Percentiles rank a stretch among this genome's conserved stretches.
These are phyloP conservation scores for Glycine soja DNA, from an alignment of 306 rosid genomes.

Conservation along the genomic window DNA sequence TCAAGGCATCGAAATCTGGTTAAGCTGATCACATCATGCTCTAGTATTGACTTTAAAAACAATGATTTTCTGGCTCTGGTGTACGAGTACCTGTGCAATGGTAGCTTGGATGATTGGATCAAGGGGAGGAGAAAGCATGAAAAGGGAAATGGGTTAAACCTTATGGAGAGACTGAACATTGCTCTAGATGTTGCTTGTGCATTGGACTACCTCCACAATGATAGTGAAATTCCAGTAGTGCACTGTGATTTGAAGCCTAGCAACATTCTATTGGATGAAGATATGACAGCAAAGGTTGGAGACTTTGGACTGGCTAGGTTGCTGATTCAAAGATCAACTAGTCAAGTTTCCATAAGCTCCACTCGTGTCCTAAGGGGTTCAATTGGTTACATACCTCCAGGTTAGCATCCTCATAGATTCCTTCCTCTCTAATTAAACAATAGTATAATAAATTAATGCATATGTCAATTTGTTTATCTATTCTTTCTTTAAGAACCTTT, in stretches of 20 bases:
- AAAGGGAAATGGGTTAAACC: slow-evolving; percentile 56
- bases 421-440: not conserved
- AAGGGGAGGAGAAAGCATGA: slow-evolving; percentile 55
- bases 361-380: slow-evolving; percentile 71
- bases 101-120: slow-evolving; percentile 67
- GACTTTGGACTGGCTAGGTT: slow-evolving; percentile 80
- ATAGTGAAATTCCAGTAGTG: slow-evolving; percentile 66
- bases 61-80: too few relatives aligned
- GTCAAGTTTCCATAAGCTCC: slow-evolving; percentile 58
- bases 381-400: slow-evolving; percentile 90
- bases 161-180: slow-evolving; percentile 68
- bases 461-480: not conserved
- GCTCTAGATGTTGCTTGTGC: slow-evolving; percentile 72
- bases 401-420: slow-evolving; percentile 42
- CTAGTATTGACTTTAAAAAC: too few relatives aligned
- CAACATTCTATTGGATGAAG: slow-evolving; percentile 70
- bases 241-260: slow-evolving; percentile 89
- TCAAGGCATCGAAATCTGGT: too few relatives aligned
- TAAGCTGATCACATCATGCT: too few relatives aligned
- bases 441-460: not conserved
- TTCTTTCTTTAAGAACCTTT: slow-evolving; percentile 1
- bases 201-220: slow-evolving; percentile 77
- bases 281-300: slow-evolving; percentile 76
- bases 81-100: too few relatives aligned
- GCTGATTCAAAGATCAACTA: slow-evolving; percentile 53